Evolutionary conservation across 371 early-diverging fungal genomes (phyloP).

Genomic region (Lichtheimia ramosa): DNA sequence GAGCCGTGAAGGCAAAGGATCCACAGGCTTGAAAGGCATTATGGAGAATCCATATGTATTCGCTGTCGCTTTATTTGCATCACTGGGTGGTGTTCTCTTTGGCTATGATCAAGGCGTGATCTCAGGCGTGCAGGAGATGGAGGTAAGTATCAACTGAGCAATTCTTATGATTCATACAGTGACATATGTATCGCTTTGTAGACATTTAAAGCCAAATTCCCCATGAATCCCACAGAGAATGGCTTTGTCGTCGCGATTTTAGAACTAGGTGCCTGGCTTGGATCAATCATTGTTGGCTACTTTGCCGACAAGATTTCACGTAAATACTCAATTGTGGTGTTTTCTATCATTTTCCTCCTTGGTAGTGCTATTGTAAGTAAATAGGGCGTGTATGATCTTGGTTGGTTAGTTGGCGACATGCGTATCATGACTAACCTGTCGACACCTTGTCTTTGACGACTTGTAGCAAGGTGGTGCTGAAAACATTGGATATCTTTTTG

Average conservation of each 20-base stretch:
- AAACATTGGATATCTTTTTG: constrained; percentile 56
- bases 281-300: constrained; percentile 53
- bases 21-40: constrained; percentile 28
- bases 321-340: constrained; percentile 68
- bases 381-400: neutral
- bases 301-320: constrained; percentile 70
- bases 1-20: too few species aligned
- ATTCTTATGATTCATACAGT: neutral
- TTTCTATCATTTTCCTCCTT: constrained; percentile 59
- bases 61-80: constrained; percentile 43
- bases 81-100: constrained; percentile 46
- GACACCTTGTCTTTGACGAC: neutral
- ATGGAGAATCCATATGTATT: constrained; percentile 43
- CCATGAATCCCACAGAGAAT: constrained; percentile 28
- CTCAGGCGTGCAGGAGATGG: constrained; percentile 46
- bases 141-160: constrained; percentile 7
- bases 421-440: neutral
- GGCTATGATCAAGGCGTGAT: constrained; percentile 54
- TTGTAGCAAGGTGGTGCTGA: constrained; percentile 56
- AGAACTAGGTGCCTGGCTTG: constrained; percentile 58
- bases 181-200: neutral
- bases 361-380: constrained; percentile 57
- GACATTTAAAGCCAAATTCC: constrained; percentile 29
- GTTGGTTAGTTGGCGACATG: too few species aligned
- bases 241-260: constrained; percentile 60